Evolutionary conservation across 768 basidiomycete genomes (phyloP), one percentile per base, ranked within the genome.

Genomic region (Auricularia sp.): DNA sequence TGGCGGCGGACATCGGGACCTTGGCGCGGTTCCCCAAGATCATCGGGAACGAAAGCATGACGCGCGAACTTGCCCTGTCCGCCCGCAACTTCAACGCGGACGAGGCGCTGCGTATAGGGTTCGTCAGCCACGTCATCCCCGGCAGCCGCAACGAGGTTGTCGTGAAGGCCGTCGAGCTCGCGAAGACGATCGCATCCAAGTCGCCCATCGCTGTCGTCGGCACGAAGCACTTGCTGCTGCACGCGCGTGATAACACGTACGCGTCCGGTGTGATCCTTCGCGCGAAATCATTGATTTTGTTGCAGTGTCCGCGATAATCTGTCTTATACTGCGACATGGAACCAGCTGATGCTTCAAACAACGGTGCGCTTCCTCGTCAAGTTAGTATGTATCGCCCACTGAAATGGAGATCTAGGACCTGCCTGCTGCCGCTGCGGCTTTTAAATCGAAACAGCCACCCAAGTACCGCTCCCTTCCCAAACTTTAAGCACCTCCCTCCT

Each of bases 1-100:
- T 96, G 0, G 93, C 93, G 2, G 87, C 93, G 0, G 93, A 95
- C 71, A 86, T 94, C 47, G 94, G 94, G 0, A 86, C 91, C 0
- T 83, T 96, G 5, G 90, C 93, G 1, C 85, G 87, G 61, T 77
- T 95, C 5, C 91, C 90, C 0, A 90, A 91, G 69, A 79, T 90
- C 58, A 81, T 83, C 0, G 90, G 86, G 0, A 93, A 92, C 74
- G 80, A 83, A 35, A 90, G 87, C 1, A 78, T 88, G 12, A 75
- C 85, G 2, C 80, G 83, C 59, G 93, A 96, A 72, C 79, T 94
- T 12, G 86, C 90, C 0, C 85, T 90, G 69, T 90, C 90, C 0
- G 86, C 83, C 1, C 79, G 89, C 3, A 73, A 74, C n/a, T 96
- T 97, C 74, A 77, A 79, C 2, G 84, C 88, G 0, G 68, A 71